Conservation (phyloP, 2,329 filamentous ascomycete species). For the Claviceps cyperi region DNA sequence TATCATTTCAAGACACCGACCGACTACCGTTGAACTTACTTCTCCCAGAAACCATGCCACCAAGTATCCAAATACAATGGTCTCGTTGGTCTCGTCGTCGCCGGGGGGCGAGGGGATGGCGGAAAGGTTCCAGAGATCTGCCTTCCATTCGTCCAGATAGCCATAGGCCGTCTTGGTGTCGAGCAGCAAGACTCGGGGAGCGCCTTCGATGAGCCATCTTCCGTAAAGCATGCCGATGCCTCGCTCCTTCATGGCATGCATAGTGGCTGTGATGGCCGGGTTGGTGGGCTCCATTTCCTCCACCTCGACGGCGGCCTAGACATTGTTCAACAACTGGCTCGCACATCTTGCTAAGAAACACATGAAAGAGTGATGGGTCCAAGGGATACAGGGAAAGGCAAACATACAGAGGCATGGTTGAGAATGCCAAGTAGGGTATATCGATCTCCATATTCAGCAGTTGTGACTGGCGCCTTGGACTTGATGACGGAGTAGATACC, state of each 20-base stretch:
- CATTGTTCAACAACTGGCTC: conserved; percentile 3
- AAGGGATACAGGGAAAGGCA: background rate
- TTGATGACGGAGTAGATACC: conserved; percentile 99
- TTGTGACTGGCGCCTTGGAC: conserved; percentile 95
- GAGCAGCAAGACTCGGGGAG: conserved; percentile 83
- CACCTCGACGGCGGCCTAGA: conserved; percentile 91
- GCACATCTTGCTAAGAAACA: conserved; percentile 1
- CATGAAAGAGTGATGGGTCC: background rate
- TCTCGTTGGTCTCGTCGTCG: conserved; percentile 93
- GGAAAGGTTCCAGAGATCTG: conserved; percentile 82
- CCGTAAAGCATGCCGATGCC: conserved; percentile 86
- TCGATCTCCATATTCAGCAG: conserved; percentile 92
- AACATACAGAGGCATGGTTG: conserved; percentile 71
- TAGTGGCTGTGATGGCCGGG: conserved; percentile 65
- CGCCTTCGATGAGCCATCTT: conserved; percentile 93
- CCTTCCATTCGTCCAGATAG: conserved; percentile 92
- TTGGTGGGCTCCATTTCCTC: conserved; percentile 79
- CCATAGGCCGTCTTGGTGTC: conserved; percentile 88
- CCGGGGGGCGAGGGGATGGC: conserved; percentile 86
- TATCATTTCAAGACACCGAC: no score
- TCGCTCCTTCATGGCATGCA: conserved; percentile 83
- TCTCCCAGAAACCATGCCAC: conserved; percentile 98
- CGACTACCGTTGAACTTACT: conserved; percentile 35
- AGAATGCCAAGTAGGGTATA: conserved; percentile 93
- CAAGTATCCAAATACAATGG: conserved; percentile 92